Evolutionary conservation across 345 rosid genomes (phyloP), one percentile per base, ranked within the genome.

Genomic region (Euphorbia lathyris): DNA sequence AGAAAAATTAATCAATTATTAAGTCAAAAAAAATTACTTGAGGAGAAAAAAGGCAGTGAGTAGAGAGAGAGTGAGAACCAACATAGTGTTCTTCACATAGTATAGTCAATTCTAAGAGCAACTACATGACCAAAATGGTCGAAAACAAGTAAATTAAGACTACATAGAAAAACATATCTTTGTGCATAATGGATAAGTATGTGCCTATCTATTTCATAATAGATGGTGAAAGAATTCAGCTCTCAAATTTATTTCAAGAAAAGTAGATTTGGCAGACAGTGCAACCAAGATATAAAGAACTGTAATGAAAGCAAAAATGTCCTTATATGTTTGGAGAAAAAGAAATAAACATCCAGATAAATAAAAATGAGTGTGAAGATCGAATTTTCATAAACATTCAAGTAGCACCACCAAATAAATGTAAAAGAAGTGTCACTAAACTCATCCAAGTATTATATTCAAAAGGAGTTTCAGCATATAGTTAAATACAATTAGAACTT

Each of bases 1-100:
- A 83, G 25, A 71, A 55, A 27, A 50, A 36, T 42, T 14, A 78
- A 51, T 9, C 7, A 58, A 23, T 59, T 58, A 38, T 14, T 19
- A 59, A 14, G 40, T 59, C 55, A 1, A 38, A 51, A 50, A 36
- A 26, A 59, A 23, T 10, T n/a, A 20, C 20, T 13, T 36, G 25
- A 9, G 17, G 20, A 11, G 30, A 55, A 56, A n/a, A 20, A 22
- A 13, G 5, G 59, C 34, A 20, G n/a, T 8, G 27, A 56, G 7
- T 14, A 5, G 53, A 56, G 26, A 25, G n/a, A 20, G 58, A 55
- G 13, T 4, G 3, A 12, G 19, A 45, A 17, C 32, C 14, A 25
- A 3, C 12, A 68, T 10, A 56, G 13, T 56, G 14, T 56, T n/a
- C 23, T 27, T 19, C 38, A 56, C 9, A 38, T 22, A 55, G 17